Conservation (phyloP, 306 rosid species). For the Elaeagnus macrophylla region DNA sequence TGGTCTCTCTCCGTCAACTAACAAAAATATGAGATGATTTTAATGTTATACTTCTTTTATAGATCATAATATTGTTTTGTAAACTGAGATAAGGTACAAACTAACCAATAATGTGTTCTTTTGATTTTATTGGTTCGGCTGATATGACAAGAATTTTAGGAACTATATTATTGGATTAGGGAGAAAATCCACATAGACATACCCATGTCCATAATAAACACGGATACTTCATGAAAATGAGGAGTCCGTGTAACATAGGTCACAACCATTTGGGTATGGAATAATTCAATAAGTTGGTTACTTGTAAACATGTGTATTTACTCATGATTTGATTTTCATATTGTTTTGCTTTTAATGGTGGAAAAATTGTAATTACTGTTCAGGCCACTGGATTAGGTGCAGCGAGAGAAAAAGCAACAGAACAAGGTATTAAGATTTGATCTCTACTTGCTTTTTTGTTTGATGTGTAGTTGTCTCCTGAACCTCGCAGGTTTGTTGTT, state of each 20-base stretch:
- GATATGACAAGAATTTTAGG: neutral
- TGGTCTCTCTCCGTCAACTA: too few relatives aligned
- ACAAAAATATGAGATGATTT: too few relatives aligned
- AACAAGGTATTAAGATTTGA: constrained; percentile 46
- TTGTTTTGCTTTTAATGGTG: constrained; percentile 59
- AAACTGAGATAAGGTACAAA: neutral
- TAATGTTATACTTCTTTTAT: too few relatives aligned
- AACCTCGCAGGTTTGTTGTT: neutral
- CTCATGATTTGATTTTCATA: neutral
- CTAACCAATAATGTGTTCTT: neutral
- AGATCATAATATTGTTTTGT: too few relatives aligned
- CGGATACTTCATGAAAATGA: too few relatives aligned
- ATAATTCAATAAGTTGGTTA: too few relatives aligned
- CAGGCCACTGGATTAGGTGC: constrained; percentile 49
- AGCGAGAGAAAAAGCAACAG: constrained; percentile 45
- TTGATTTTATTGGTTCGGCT: too few relatives aligned
- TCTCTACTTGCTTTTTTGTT: neutral
- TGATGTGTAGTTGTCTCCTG: neutral
- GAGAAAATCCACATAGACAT: too few relatives aligned
- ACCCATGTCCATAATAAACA: too few relatives aligned
- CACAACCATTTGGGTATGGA: too few relatives aligned
- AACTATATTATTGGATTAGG: neutral
- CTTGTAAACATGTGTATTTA: neutral
- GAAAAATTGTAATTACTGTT: constrained; percentile 51
- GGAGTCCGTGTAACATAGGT: too few relatives aligned